Evolutionary conservation across 805 yeast species (phyloP).

Genomic region (Spathaspora girioi): DNA sequence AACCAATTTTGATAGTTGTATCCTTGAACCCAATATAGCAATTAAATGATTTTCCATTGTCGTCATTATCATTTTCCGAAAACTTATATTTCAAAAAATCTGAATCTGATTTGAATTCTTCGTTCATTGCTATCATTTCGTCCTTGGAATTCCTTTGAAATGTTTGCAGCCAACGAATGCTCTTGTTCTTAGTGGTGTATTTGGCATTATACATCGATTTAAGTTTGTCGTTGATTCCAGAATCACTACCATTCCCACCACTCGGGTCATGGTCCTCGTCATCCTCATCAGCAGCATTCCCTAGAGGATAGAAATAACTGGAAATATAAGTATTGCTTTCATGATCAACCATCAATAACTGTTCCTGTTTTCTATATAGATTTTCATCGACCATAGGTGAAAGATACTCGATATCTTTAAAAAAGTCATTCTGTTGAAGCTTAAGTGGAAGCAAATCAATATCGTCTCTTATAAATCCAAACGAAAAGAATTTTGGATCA

Average conservation of each 20-base stretch:
- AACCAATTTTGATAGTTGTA: slow-evolving; percentile 25
- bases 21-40: slow-evolving; percentile 23
- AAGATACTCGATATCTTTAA: slow-evolving; percentile 50
- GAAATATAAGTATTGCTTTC: slow-evolving; percentile 22
- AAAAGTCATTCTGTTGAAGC: slow-evolving; percentile 43
- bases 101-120: slow-evolving; percentile 8
- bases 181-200: slow-evolving; percentile 12
- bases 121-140: slow-evolving; percentile 2
- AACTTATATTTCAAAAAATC: slow-evolving; percentile 4
- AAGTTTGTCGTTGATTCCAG: slow-evolving; percentile 14
- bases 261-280: slow-evolving; percentile 8
- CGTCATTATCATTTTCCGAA: slow-evolving; percentile 1
- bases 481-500: slow-evolving; percentile 61
- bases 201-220: slow-evolving; percentile 12
- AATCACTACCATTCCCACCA: slow-evolving; percentile 9
- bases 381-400: slow-evolving; percentile 44
- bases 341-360: slow-evolving; percentile 32
- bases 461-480: slow-evolving; percentile 66
- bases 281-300: slow-evolving; percentile 12
- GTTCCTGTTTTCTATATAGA: slow-evolving; percentile 36
- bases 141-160: slow-evolving; percentile 12
- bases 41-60: slow-evolving; percentile 31
- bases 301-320: slow-evolving; percentile 23
- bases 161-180: slow-evolving; percentile 11
- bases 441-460: slow-evolving; percentile 54